Conservation (phyloP, 2,329 filamentous ascomycete genomes). For the Botrytis hyacinthi region DNA sequence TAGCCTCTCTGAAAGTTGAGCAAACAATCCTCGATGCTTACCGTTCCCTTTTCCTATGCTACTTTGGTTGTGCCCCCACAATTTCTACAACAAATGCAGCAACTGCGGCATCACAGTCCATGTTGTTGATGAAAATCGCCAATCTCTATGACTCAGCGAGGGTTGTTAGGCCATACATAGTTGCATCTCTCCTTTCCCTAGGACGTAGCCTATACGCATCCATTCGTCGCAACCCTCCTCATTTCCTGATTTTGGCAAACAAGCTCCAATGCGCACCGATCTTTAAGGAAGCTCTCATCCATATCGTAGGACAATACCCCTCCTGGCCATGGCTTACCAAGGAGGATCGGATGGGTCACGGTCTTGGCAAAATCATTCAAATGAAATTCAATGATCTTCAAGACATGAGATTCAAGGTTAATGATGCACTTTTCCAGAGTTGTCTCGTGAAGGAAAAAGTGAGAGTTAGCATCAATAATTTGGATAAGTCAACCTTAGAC, state of each 20-base stretch:
- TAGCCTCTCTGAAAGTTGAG: too few relatives aligned
- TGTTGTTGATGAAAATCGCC: conserved; percentile 23
- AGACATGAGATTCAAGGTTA: conserved; percentile 16
- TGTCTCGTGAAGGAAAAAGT: conserved; percentile 18
- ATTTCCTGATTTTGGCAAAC: conserved; percentile 28
- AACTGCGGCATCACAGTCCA: conserved; percentile 24
- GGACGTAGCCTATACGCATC: too few relatives aligned
- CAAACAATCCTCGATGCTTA: conserved; percentile 17
- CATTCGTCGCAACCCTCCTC: background rate
- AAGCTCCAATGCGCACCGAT: conserved; percentile 27
- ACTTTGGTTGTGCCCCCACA: conserved; percentile 20
- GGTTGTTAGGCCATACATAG: conserved; percentile 23
- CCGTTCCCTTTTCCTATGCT: conserved; percentile 28
- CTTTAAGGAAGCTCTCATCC: conserved; percentile 32
- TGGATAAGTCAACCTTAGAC: conserved; percentile 32
- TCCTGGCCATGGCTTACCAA: conserved; percentile 24
- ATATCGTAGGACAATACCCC: conserved; percentile 30
- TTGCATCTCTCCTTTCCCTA: conserved; percentile 19
- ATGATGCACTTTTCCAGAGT: conserved; percentile 25
- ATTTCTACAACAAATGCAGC: conserved; percentile 24
- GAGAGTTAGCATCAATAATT: conserved; percentile 8
- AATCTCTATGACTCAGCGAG: conserved; percentile 17
- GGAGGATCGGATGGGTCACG: background rate
- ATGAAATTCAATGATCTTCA: conserved; percentile 25
- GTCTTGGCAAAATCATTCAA: conserved; percentile 19